Conservation (phyloP, 108 stramenopile species). For the Bacterosira constricta region DNA sequence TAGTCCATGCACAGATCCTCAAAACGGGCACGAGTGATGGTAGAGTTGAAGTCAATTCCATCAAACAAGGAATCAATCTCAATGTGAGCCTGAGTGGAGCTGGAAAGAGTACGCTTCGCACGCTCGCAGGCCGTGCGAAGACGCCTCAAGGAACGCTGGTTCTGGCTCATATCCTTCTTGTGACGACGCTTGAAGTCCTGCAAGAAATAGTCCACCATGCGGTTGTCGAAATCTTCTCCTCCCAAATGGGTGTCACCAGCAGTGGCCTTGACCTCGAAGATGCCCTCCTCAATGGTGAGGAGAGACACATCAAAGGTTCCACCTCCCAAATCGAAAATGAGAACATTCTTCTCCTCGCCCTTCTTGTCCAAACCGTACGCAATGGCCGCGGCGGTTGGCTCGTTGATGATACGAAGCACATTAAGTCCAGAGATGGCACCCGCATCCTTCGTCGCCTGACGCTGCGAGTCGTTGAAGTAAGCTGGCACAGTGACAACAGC, state of each 20-base stretch:
- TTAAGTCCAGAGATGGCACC: conserved; percentile 97
- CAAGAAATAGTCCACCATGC: conserved; percentile 96
- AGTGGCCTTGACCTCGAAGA: conserved; percentile 99
- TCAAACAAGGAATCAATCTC: conserved; percentile 99
- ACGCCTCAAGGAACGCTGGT: conserved; percentile 98
- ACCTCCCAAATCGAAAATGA: conserved; percentile 99
- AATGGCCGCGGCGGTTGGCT: conserved; percentile 99
- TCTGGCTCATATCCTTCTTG: conserved; percentile 88
- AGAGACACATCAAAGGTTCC: conserved; percentile 99
- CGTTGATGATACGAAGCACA: conserved; percentile 99
- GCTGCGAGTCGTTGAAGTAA: conserved; percentile 99
- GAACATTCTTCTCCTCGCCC: conserved; percentile 97
- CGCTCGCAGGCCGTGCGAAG: conserved; percentile 99
- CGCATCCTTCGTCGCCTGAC: conserved; percentile 99
- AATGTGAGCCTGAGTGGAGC: conserved; percentile 99
- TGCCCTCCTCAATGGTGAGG: conserved; percentile 99
- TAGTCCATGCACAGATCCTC: conserved; percentile 98
- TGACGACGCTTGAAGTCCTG: conserved; percentile 96
- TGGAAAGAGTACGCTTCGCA: conserved; percentile 99
- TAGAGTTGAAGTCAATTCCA: conserved; percentile 98
- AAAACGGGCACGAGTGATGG: conserved; percentile 97
- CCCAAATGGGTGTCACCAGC: conserved; percentile 99
- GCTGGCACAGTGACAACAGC: conserved; percentile 99
- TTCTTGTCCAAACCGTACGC: conserved; percentile 98
- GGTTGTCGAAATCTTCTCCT: conserved; percentile 99